Evolutionary conservation across 768 basidiomycete genomes (phyloP), one percentile per base, ranked within the genome.

Genomic region (Pleurotus pulmonarius): DNA sequence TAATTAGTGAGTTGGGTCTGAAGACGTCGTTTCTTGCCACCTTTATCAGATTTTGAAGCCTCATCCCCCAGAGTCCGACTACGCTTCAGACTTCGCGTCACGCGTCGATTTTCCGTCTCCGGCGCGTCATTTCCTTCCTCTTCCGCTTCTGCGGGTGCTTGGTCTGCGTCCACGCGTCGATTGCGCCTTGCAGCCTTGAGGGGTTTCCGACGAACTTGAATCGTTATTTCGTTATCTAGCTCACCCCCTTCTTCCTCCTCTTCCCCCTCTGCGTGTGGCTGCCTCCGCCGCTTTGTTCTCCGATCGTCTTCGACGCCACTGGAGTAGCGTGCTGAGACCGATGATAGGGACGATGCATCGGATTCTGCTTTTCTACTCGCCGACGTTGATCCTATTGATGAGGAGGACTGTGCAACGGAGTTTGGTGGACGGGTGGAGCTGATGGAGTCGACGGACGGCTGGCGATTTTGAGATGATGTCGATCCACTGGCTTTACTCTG

Each of bases 371-470:
- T 45, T 29, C n/a, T 47, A 9, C 39, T 41, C 3, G 57, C 58
- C 4, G 65, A 56, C 1, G 64, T 59, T 11, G 65, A 65, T 24
- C 63, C 39, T 44, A 44, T 63, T 15, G 65, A 53, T 20, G 16
- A 12, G 37, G 51, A 52, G 11, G 51, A 53, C 22, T 53, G 51
- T 49, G 51, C 39, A 0, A 52, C 51, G 5, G 69, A 70, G 4
- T 39, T 51, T 3, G 69, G 68, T 20, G 67, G 51, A 7, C 65
- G 56, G 11, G 69, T 58, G 11, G 68, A 66, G 37, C 47, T 53
- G 58, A 61, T n/a, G 5, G 48, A 18, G 61, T 63, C n/a, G 63
- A 66, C 12, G 58, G 61, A 24, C 61, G 39, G 11, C 34, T 56
- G 24, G 57, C 59, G 48, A 58, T 59, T 44, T 57, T 46, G 29